Evolutionary conservation across 2,329 filamentous ascomycete genomes (phyloP), one percentile per base, ranked within the genome.

Genomic region (Penicillium freii): DNA sequence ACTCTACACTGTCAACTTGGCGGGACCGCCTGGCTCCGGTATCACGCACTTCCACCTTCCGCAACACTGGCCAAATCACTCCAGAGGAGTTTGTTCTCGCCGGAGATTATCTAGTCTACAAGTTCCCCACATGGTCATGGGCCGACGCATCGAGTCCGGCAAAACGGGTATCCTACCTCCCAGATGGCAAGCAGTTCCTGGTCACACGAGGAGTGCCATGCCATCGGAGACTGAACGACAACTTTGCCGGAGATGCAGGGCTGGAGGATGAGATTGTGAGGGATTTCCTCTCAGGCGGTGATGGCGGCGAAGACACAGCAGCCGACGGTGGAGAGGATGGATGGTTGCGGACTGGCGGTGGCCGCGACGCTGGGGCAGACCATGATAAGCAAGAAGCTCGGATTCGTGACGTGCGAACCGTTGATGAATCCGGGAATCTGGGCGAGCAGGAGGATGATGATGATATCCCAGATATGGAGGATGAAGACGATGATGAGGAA

Each of bases 91-190:
- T 99, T 76, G 83, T 97, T 50, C 88, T 90, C 4, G 94, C 94
- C 4, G 94, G 94, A 68, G 94, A 99, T 80, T 99, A 97, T 75
- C 87, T 99, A 38, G 92, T 96, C 71, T 96, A 95, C 86, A 97
- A 97, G 81, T 99, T 99, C 78, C 94, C 93, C 9, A 96, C 93
- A 57, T 99, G 94, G 94, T 89, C 91, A 49, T 99, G 94, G 94
- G 87, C 89, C 64, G 91, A 94, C 69, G 92, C 93, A 65, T 90
- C 93, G 54, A 86, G 87, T n/a, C 84, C 87, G 1, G 83, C 85
- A 60, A 90, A 91, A 74, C 88, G 92, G 62, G 90, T 90, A 54
- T 80, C 81, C 63, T 90, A 96, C 72, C 85, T 99, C 4, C 94
- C 94, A 0, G 78, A 87, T 0, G 91, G 89, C 51, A 99, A 97